phyloP scores from a whole-genome alignment of 2,329 filamentous ascomycete species.

The Fusarium sp. region DNA sequence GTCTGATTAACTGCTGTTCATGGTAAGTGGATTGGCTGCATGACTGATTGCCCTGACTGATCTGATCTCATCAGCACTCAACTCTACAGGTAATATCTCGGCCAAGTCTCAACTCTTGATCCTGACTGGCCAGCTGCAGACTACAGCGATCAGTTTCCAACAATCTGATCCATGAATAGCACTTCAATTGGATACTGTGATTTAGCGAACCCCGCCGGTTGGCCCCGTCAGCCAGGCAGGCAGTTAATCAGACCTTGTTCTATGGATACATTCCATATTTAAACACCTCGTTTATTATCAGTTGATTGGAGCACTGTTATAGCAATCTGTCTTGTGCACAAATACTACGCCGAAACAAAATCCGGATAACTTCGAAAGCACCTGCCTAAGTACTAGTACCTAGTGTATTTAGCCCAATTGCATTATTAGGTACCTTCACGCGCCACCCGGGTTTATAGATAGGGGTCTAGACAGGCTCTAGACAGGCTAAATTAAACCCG shows the following conservation, averaged over 20 bases:
- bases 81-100: conserved; percentile 21
- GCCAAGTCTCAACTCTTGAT: conserved; percentile 22
- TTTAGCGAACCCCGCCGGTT: conserved; percentile 31
- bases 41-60: neutral
- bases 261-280: neutral
- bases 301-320: neutral
- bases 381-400: too few species aligned
- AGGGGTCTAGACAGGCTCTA: too few species aligned
- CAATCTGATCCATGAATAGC: conserved; percentile 23
- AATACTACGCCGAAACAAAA: conserved; percentile 3
- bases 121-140: conserved; percentile 40
- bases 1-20: neutral
- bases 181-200: conserved; percentile 27
- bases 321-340: conserved; percentile 7
- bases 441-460: too few species aligned
- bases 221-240: conserved; percentile 24
- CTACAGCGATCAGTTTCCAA: conserved; percentile 31
- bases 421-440: too few species aligned
- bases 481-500: too few species aligned
- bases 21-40: neutral
- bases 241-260: conserved; percentile 1
- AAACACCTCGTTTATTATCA: neutral
- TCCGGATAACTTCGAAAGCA: neutral
- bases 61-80: conserved; percentile 26
- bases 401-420: neutral